phyloP scores from a whole-genome alignment of 331 rosid species.

The Acacia concinna region DNA sequence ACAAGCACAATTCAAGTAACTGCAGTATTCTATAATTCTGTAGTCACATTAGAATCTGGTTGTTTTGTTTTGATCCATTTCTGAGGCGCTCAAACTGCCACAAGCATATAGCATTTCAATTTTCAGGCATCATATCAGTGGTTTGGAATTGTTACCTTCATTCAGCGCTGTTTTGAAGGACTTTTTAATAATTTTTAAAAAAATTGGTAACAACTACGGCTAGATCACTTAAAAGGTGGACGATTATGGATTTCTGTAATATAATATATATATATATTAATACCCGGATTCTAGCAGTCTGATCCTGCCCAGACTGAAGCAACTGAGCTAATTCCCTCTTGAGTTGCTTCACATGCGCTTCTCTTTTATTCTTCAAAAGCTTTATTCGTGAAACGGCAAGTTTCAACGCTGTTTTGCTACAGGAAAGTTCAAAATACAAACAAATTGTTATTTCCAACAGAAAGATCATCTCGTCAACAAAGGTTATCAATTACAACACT shows the following conservation, averaged over 20 bases:
- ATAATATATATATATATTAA: background rate
- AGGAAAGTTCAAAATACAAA: slow-evolving; percentile 28
- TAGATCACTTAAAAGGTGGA: background rate
- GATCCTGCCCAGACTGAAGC: slow-evolving; percentile 80
- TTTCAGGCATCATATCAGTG: background rate
- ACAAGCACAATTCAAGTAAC: background rate
- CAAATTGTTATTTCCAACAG: background rate
- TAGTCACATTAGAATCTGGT: background rate
- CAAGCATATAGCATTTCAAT: background rate
- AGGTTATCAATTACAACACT: slow-evolving; percentile 12
- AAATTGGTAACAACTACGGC: background rate
- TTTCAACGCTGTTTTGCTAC: slow-evolving; percentile 90
- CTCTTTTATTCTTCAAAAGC: slow-evolving; percentile 85
- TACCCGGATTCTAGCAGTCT: slow-evolving; percentile 92
- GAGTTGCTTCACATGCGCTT: slow-evolving; percentile 64
- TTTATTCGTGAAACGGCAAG: slow-evolving; percentile 81
- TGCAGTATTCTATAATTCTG: background rate
- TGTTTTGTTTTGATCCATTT: background rate
- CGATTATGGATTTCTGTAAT: background rate
- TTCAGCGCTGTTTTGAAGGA: background rate
- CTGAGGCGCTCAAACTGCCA: background rate
- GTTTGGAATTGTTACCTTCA: background rate
- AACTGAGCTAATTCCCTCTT: slow-evolving; percentile 82
- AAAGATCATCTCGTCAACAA: background rate
- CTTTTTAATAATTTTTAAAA: background rate